These are phyloP conservation scores for Colletotrichum sublineola DNA, from an alignment of 2,329 filamentous ascomycete genomes.

Conservation along the genomic window DNA sequence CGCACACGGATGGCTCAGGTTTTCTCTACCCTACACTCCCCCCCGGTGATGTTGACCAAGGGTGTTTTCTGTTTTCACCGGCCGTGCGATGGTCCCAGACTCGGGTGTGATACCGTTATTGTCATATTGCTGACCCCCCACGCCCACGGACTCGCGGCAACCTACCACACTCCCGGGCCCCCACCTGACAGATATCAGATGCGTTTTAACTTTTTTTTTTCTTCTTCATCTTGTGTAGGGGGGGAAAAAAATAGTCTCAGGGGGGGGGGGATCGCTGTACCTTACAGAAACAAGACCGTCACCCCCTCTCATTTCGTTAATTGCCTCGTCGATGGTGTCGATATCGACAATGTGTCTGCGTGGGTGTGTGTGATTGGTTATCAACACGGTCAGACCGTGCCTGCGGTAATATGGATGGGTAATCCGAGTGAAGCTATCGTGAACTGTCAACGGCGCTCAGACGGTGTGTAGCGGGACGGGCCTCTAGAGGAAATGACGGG, in stretches of 20 bases:
- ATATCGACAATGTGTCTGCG: no score
- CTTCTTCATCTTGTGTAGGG: neutral
- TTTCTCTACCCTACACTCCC: neutral
- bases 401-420: neutral
- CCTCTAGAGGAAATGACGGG: constrained; percentile 10
- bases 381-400: neutral
- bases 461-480: neutral
- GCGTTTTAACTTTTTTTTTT: neutral
- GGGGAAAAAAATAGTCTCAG: neutral
- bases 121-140: neutral
- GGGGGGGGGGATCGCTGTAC: neutral
- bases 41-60: no score
- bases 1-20: neutral
- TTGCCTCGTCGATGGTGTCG: neutral
- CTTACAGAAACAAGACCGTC: neutral
- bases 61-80: neutral
- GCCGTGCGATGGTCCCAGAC: neutral
- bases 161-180: constrained; percentile 2
- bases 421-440: constrained; percentile 28
- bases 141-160: constrained; percentile 17
- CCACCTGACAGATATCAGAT: constrained; percentile 18
- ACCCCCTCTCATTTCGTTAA: neutral
- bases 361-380: neutral
- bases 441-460: neutral
- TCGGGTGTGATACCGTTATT: constrained; percentile 12